These are phyloP conservation scores for Chrysopogon serrulatus DNA, from an alignment of 176 grass and related monocot genomes.

Conservation along the genomic window DNA sequence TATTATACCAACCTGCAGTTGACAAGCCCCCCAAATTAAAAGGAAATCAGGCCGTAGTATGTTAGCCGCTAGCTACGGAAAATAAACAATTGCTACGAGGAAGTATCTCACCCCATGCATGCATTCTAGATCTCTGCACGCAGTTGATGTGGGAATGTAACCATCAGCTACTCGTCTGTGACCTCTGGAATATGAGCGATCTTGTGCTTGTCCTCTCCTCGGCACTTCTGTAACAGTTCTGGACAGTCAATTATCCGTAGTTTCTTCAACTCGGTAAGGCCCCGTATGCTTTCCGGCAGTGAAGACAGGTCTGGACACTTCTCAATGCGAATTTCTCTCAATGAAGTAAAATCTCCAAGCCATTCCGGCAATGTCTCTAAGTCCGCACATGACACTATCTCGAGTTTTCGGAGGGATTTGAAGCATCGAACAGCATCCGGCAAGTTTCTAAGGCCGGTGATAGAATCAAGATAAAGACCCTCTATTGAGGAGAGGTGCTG, in stretches of 20 bases:
- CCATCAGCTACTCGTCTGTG: background rate
- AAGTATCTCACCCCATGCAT: too few species aligned
- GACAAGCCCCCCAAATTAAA: too few species aligned
- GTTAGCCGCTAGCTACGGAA: too few species aligned
- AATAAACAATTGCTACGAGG: too few species aligned
- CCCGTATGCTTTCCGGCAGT: background rate
- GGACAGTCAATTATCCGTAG: background rate
- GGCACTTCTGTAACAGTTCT: background rate
- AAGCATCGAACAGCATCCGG: background rate
- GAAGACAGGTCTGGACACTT: background rate
- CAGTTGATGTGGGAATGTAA: too few species aligned
- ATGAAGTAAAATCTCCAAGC: background rate
- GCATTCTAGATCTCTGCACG: too few species aligned
- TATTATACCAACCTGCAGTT: too few species aligned
- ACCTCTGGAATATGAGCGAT: background rate
- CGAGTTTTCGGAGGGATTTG: background rate
- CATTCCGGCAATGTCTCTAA: background rate
- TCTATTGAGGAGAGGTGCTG: background rate
- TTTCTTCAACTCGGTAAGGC: background rate
- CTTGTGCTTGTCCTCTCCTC: background rate
- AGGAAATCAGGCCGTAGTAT: too few species aligned
- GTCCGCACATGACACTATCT: rapidly evolving
- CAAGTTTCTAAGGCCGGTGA: background rate
- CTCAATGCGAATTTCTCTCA: rapidly evolving
- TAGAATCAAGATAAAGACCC: rapidly evolving